phyloP scores from a whole-genome alignment of 345 rosid genomes.

The Geranium brycei region DNA sequence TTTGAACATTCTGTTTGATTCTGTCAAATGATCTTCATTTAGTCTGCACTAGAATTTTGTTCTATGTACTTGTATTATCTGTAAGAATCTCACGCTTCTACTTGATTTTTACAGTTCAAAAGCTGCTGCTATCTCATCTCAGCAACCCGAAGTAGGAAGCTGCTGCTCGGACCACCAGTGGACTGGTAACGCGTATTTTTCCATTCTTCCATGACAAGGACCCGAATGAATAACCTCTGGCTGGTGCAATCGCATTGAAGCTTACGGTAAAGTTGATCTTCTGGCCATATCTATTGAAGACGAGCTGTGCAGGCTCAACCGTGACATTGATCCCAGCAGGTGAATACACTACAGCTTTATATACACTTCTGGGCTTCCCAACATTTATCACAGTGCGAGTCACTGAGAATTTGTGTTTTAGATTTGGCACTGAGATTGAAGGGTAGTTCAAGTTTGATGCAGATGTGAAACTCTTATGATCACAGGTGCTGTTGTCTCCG shows the following conservation, averaged over 20 bases:
- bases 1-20: too few relatives aligned
- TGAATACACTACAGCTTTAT: conserved; percentile 25
- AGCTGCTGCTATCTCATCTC: conserved; percentile 6
- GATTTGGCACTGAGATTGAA: conserved; percentile 32
- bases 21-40: too few relatives aligned
- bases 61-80: neutral
- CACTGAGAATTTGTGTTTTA: conserved; percentile 25
- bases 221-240: conserved; percentile 36
- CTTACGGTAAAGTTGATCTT: conserved; percentile 30
- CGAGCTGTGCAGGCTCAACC: conserved; percentile 23
- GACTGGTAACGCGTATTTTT: conserved; percentile 24
- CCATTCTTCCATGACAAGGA: conserved; percentile 34
- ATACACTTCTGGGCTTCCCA: conserved; percentile 27
- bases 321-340: conserved; percentile 32
- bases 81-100: neutral
- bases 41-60: too few relatives aligned
- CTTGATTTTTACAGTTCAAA: neutral
- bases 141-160: conserved; percentile 21
- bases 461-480: conserved; percentile 13
- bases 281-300: conserved; percentile 31
- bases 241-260: conserved; percentile 28
- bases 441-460: conserved; percentile 38
- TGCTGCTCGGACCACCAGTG: conserved; percentile 28
- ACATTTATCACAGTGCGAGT: conserved; percentile 36
- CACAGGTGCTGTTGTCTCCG: conserved; percentile 36